Percentiles rank a stretch among this genome's conserved stretches.
Conservation (phyloP, 1,284 basidiomycete genomes). For the Caloboletus inedulis region DNA sequence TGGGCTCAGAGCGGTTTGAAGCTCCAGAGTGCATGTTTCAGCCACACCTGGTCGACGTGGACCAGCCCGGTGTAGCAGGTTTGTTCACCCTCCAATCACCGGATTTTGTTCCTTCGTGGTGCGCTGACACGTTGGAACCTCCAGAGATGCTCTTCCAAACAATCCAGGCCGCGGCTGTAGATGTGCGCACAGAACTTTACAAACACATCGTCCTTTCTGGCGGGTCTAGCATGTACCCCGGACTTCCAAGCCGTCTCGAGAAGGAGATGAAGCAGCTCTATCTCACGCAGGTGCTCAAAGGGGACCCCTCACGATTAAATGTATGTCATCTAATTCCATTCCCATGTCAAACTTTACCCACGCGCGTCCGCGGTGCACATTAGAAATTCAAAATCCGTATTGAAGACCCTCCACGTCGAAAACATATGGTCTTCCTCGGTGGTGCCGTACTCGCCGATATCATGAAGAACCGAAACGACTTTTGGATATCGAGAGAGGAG, state of each 20-base stretch:
- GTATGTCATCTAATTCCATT: conserved; percentile 49
- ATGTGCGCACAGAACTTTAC: conserved; percentile 90
- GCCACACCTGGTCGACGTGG: conserved; percentile 95
- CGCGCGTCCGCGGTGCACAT: not conserved
- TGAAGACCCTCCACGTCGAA: conserved; percentile 95
- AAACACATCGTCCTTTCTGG: conserved; percentile 98
- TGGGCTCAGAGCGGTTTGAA: conserved; percentile 98
- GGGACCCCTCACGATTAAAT: conserved; percentile 84
- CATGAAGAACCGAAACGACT: conserved; percentile 93
- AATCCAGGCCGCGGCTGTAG: conserved; percentile 90
- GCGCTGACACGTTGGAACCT: conserved; percentile 21
- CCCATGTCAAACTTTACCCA: not conserved
- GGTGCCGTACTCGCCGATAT: conserved; percentile 96
- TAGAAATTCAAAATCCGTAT: conserved; percentile 99
- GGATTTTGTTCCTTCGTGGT: not conserved
- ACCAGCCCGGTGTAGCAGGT: conserved; percentile 96
- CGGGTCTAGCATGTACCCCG: conserved; percentile 98
- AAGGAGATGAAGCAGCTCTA: conserved; percentile 99
- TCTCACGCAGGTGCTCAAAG: conserved; percentile 82
- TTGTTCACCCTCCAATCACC: conserved; percentile 17
- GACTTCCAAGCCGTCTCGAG: conserved; percentile 92
- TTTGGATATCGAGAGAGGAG: conserved; percentile 93
- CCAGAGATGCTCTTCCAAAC: conserved; percentile 95
- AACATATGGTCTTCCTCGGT: conserved; percentile 99
- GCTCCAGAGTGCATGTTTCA: conserved; percentile 99